Evolutionary conservation across 140 eudicot species (phyloP), one percentile per base, ranked within the genome.

Genomic region (Flaveria floridana): DNA sequence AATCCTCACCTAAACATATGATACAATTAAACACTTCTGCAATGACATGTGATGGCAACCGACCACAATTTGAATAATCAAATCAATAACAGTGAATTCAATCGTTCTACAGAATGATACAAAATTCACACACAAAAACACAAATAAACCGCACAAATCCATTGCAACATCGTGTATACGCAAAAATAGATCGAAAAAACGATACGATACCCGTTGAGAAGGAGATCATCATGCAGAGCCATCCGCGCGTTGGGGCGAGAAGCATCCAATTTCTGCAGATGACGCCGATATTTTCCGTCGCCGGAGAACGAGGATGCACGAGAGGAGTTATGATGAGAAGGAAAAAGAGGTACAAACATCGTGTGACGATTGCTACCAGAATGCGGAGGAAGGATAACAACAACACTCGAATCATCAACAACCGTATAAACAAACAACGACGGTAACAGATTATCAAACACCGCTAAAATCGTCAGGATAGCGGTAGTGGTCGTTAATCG

Each of bases 171-270:
- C 46, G 41, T 65, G 64, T 26, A 7, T 1, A 16, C 2, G 21
- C 41, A 46, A 14, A 53, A 63, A 6, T 4, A 26, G 41, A 64
- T 39, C 9, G 8, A 75, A 55, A 19, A 61, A 59, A 53, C 18
- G n/a, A 63, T 20, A 9, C 19, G 2, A 21, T 70, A 92, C 98
- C 98, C 98, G 74, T 88, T 86, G 72, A 78, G 79, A 8, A 90
- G 87, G 72, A 93, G 98, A 86, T 90, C 96, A 67, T 93, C 97
- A 76, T 89, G 91, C 83, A 93, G 97, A 50, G 84, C 26, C 98
- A 93, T 93, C 47, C 93, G 93, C 21, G 98, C 96, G 71, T 83
- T 92, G 7, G 91, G 71, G 21, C 68, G 84, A 46, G 15, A 61
- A 48, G 82, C 25, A 30, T 79, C 81, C 5, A 84, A 80, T 44